A percentile compares a stretch with the other conserved stretches of the same genome.
phyloP scores from a whole-genome alignment of 768 basidiomycete genomes.

The Gyrodon lividus region DNA sequence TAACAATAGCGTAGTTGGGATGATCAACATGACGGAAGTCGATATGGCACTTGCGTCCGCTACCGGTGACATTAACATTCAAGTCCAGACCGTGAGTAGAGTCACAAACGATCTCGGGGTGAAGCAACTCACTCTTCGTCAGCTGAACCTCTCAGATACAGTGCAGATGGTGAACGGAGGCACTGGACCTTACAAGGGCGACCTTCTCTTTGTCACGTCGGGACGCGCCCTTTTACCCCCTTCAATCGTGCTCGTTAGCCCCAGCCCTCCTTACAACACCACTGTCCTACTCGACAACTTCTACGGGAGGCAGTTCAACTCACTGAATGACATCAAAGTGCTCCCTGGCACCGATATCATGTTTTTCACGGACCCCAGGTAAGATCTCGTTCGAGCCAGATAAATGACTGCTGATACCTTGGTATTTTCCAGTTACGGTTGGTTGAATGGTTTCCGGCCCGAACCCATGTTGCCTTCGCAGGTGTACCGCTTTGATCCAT shows the following conservation, averaged over 20 bases:
- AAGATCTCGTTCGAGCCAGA: conserved; percentile 23
- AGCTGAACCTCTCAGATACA: conserved; percentile 58
- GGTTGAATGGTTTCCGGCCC: conserved; percentile 63
- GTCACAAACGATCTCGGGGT: not conserved
- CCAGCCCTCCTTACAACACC: conserved; percentile 58
- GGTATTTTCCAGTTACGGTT: conserved; percentile 63
- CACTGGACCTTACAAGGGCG: conserved; percentile 58
- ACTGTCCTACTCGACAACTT: conserved; percentile 77
- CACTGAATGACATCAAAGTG: conserved; percentile 75
- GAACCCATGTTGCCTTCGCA: conserved; percentile 66
- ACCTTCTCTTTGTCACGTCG: conserved; percentile 61
- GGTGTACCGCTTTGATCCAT: conserved; percentile 72
- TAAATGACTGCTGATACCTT: not conserved
- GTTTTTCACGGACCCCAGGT: conserved; percentile 76
- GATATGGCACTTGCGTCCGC: conserved; percentile 41
- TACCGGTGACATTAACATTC: conserved; percentile 44
- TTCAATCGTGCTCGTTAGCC: conserved; percentile 63
- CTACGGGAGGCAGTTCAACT: conserved; percentile 80
- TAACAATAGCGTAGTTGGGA: conserved; percentile 62
- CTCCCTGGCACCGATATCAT: conserved; percentile 63
- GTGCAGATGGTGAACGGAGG: conserved; percentile 74
- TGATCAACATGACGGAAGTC: conserved; percentile 59
- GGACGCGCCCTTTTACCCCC: conserved; percentile 65
- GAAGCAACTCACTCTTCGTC: conserved; percentile 6
- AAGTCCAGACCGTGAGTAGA: conserved; percentile 39